phyloP scores from a whole-genome alignment of 2,329 filamentous ascomycete species.

The Colletotrichum musicola region DNA sequence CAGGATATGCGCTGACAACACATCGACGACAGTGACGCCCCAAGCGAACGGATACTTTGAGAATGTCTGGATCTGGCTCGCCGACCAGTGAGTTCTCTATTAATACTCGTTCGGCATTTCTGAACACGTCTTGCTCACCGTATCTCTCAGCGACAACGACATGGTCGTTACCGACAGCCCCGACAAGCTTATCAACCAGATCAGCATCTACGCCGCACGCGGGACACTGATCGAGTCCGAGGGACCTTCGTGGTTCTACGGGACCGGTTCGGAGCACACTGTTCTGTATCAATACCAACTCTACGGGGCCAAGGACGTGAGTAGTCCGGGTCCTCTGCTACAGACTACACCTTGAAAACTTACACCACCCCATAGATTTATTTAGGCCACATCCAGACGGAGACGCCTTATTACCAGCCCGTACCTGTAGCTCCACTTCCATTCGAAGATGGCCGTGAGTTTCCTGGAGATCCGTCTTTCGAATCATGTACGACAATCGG shows the following conservation, averaged over 20 bases:
- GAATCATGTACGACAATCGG: constrained; percentile 44
- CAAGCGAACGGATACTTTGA: constrained; percentile 62
- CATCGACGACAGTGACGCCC: constrained; percentile 47
- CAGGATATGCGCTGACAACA: no score
- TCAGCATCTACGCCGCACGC: constrained; percentile 49
- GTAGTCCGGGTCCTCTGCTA: no score
- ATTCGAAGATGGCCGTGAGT: background rate
- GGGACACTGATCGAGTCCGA: constrained; percentile 49
- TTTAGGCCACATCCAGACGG: constrained; percentile 65
- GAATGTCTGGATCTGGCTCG: constrained; percentile 75
- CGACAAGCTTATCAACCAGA: constrained; percentile 40
- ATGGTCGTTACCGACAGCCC: constrained; percentile 43
- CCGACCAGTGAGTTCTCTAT: constrained; percentile 63
- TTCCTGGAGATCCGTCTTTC: constrained; percentile 36
- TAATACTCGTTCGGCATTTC: no score
- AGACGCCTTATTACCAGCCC: constrained; percentile 69
- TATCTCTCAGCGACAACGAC: constrained; percentile 51
- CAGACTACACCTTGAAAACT: no score
- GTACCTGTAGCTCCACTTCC: constrained; percentile 50
- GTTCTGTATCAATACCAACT: constrained; percentile 64
- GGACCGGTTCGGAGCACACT: constrained; percentile 61
- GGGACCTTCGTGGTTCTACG: constrained; percentile 51
- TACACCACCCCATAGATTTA: constrained; percentile 43
- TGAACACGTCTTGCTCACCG: no score
- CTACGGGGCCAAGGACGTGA: constrained; percentile 58